Base-by-base conservation (phyloP, 83 land plant genomes). In the Thuja plicata region DNA sequence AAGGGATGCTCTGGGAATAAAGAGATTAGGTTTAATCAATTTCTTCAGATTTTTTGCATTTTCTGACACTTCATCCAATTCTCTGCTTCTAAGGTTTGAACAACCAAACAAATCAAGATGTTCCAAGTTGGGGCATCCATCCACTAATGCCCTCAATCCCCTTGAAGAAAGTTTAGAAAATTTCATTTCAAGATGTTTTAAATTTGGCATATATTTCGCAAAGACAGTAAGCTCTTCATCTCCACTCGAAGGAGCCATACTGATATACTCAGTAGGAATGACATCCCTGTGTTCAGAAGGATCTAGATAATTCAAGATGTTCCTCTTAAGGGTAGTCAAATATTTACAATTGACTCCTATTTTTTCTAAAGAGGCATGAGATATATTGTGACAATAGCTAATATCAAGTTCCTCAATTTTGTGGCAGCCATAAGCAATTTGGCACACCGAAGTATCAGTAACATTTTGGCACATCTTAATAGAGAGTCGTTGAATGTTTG, bases 41-140 rank as follows among this genome's bases (percentile, higher is more conserved):
- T 45, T 34, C 89, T 92, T 93, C 86, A 95, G 87, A 30, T 90
- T 84, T 74, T 91, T 91, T 89, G 93, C 48, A 73, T 87, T 91
- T 15, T 82, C 71, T 50, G 88, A 13, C 0, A 93, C 91, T 48
- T 87, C 87, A 35, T 86, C 87, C 55, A 95, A 81, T 83, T 86
- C 92, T 57, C 93, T 89, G 86, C 93, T 91, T 15, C 91, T 91
- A 85, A 95, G 77, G 88, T 94, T 93, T 37, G 89, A 87, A 60
- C 97, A 95, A 9, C 97, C 97, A 89, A 84, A 92, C 79, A 95
- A 83, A 88, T 95, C 96, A 78, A 95, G 78, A 34, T 86, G 87
- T 85, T 92, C 92, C 40, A 95, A 90, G 13, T 90, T 85, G 38
- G 11, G 30, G 86, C 95, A 95, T 34, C 91, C 90, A 83, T 93